Evolutionary conservation across 1,284 basidiomycete species (phyloP).

Genomic region (Sporisorium reilianum): DNA sequence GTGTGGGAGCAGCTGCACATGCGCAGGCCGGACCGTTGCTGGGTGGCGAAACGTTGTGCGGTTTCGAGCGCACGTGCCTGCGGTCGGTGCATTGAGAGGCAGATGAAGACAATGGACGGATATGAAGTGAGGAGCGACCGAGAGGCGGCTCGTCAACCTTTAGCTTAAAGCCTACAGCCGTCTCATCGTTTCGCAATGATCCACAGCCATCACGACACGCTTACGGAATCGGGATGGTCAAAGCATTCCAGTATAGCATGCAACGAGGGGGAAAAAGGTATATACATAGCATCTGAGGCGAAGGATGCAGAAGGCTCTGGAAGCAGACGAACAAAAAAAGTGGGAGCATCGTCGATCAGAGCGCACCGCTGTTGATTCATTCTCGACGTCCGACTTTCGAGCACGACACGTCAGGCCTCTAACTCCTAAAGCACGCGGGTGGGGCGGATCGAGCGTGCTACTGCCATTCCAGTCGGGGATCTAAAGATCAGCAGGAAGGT

Average conservation of each 20-base stretch:
- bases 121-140: no score
- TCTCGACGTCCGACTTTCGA: background rate
- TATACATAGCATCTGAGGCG: background rate
- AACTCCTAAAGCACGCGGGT: background rate
- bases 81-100: no score
- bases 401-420: background rate
- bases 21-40: background rate
- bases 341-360: background rate
- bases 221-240: no score
- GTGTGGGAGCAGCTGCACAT: no score
- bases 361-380: background rate
- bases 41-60: background rate
- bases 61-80: background rate
- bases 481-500: conserved; percentile 53
- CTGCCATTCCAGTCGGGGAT: no score
- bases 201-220: no score
- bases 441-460: background rate
- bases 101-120: conserved; percentile 1
- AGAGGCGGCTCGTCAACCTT: conserved; percentile 2
- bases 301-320: background rate
- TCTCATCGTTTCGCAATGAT: background rate
- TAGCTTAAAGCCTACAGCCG: no score
- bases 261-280: background rate
- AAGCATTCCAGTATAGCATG: background rate
- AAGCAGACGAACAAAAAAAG: background rate